Conservation (phyloP, 768 basidiomycete species). For the Calvatia gigantea region DNA sequence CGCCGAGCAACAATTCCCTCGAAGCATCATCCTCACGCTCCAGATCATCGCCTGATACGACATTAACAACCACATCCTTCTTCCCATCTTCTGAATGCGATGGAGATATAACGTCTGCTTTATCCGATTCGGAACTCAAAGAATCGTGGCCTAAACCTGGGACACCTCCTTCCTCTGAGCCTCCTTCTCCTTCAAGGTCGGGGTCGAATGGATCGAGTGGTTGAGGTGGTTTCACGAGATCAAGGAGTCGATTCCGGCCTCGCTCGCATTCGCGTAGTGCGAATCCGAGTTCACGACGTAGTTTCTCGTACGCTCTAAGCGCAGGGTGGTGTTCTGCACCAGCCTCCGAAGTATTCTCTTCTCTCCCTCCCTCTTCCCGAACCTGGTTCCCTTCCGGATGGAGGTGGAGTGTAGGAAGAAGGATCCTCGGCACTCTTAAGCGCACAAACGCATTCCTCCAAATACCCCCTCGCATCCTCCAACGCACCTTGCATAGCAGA, state of each 20-base stretch:
- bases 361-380: too few species aligned
- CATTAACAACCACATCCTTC: conserved; percentile 15
- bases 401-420: conserved; percentile 16
- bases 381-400: not conserved
- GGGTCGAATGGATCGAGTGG: conserved; percentile 21
- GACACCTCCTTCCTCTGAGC: conserved; percentile 44
- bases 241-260: conserved; percentile 61
- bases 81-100: conserved; percentile 27
- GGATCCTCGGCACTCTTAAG: conserved; percentile 40
- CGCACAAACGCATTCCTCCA: conserved; percentile 58
- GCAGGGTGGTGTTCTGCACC: conserved; percentile 38
- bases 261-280: conserved; percentile 82
- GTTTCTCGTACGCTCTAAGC: conserved; percentile 68
- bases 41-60: conserved; percentile 16
- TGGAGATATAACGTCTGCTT: conserved; percentile 37
- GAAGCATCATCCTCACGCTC: conserved; percentile 49
- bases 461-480: conserved; percentile 65
- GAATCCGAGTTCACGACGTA: conserved; percentile 72
- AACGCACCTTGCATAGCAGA: conserved; percentile 66
- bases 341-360: too few species aligned
- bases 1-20: conserved; percentile 47
- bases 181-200: conserved; percentile 25
- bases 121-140: conserved; percentile 52
- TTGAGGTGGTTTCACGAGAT: conserved; percentile 47
- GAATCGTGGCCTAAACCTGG: conserved; percentile 50